Base-by-base conservation (phyloP, 2,329 filamentous ascomycete genomes). In the Coniella vitis region DNA sequence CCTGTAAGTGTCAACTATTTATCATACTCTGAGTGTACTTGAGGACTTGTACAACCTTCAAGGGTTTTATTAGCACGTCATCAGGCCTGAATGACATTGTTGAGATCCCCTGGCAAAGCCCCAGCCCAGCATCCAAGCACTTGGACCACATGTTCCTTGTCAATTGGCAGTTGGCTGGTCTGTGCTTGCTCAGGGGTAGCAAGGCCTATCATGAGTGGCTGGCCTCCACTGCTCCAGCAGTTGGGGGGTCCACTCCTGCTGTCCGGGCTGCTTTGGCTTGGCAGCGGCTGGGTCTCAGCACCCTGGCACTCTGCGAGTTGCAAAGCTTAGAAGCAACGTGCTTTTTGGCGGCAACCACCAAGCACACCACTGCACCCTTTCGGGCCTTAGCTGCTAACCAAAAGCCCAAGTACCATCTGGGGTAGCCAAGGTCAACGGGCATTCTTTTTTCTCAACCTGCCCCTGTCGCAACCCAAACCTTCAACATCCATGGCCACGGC, bases 141-240 rank as follows among this genome's bases (percentile, higher is more conserved):
- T 22, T 40, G 45, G 45, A 21, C 45, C 37, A 47, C 22, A 31
- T 39, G 45, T 40, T 47, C 45, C 45, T 36, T 40, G 44, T 34
- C 36, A 16, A 20, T 38, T 39, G 25, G 44, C 25, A 19, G 21
- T 17, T 31, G 32, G 17, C 21, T 46, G 36, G 44, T 25, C 44
- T 20, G 44, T 39, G 45, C 36, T 39, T 39, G 29, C 21, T 35
- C 25, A 39, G 45, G 13, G 19, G 37, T 25, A 16, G 25, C 8
- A 21, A 2, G 12, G 12, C 7, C 4, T 8, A 4, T 16, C 19
- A n/a, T 46, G 44, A 38, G 38, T 46, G 44, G 44, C 10, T 35
- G 25, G 16, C n/a, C n/a, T n/a, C n/a, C n/a, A n/a, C n/a, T n/a
- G n/a, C 13, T 16, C 4, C 2, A 19, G n/a, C 22, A 31, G 44